Evolutionary conservation across 305 asterid genomes (phyloP), one percentile per base, ranked within the genome.

Genomic region (Stenogyne calaminthoides): DNA sequence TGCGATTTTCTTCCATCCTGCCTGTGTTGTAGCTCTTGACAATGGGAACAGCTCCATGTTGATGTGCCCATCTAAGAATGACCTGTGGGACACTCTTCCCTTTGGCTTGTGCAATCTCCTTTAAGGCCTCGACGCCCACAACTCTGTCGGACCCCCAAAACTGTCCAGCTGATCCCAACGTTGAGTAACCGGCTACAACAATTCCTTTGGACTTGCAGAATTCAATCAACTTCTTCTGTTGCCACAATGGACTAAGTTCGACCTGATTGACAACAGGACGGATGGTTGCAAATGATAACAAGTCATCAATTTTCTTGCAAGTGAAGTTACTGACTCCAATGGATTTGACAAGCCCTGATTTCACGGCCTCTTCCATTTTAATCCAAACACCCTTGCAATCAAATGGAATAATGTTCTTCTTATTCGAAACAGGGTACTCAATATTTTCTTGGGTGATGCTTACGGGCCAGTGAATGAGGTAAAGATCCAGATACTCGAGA

Each of bases 231-330:
- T 87, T 83, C 89, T 82, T 84, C 47, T 91, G 96, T 71, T 88
- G 96, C 96, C 96, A 89, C 80, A 89, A 84, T 16, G 95, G 96
- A 73, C 81, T 89, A 40, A 88, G 85, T 84, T 91, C 95, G 15
- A 91, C 94, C 97, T 89, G 92, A 72, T 89, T 86, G 29, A 89
- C 92, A 34, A 86, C 88, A 9, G 96, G 97, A 4, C 76, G 88
- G 54, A 86, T 86, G n/a, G 56, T 73, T 2, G 90, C 88, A 7
- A 40, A 58, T 3, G 80, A 67, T 29, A 85, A 64, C 59, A 89
- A 56, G 36, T 80, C 62, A 39, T 73, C 64, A 44, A 91, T 84
- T 85, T 88, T 86, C 79, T 81, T 80, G 72, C 79, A 74, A 59
- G 91, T 73, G 64, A 91, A 91, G 55, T 89, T 91, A 87, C 95